These are phyloP conservation scores for Vigna hirtella DNA, from an alignment of 306 rosid genomes.

Conservation along the genomic window DNA sequence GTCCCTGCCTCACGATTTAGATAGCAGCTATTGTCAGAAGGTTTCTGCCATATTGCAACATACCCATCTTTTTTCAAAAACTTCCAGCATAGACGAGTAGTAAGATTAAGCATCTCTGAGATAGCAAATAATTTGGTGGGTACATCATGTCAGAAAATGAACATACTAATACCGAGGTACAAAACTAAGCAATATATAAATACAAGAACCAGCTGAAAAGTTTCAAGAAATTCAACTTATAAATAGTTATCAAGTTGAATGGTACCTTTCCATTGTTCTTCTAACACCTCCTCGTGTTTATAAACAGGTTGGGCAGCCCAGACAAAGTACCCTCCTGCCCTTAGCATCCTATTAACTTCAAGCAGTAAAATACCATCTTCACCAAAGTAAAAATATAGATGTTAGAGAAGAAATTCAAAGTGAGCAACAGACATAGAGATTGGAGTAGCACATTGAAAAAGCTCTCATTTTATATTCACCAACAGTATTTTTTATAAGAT, in stretches of 20 bases:
- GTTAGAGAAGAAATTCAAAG: conserved; percentile 46
- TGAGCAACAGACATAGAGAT: not conserved
- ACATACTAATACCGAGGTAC: not conserved
- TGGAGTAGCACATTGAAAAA: not conserved
- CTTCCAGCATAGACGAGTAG: conserved; percentile 88
- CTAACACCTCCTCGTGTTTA: conserved; percentile 86
- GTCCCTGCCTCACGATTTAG: conserved; percentile 71
- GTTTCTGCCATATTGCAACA: conserved; percentile 87
- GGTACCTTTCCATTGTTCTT: conserved; percentile 95
- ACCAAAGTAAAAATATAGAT: conserved; percentile 40
- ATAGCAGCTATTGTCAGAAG: conserved; percentile 77
- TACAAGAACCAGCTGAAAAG: conserved; percentile 20
- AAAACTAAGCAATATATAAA: conserved; percentile 30
- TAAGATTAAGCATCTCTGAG: conserved; percentile 93
- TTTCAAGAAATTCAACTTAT: conserved; percentile 29
- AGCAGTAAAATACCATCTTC: conserved; percentile 91
- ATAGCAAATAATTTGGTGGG: conserved; percentile 29
- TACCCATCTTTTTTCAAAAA: conserved; percentile 83
- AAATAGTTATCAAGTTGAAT: conserved; percentile 27
- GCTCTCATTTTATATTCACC: conserved; percentile 7
- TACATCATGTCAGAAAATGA: conserved; percentile 17
- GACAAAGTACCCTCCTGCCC: conserved; percentile 96
- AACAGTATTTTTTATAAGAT: conserved; percentile 15
- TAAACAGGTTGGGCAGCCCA: conserved; percentile 99
- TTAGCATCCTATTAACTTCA: conserved; percentile 92